Base-by-base conservation (phyloP, 257 asterid genomes). In the Striga asiatica region DNA sequence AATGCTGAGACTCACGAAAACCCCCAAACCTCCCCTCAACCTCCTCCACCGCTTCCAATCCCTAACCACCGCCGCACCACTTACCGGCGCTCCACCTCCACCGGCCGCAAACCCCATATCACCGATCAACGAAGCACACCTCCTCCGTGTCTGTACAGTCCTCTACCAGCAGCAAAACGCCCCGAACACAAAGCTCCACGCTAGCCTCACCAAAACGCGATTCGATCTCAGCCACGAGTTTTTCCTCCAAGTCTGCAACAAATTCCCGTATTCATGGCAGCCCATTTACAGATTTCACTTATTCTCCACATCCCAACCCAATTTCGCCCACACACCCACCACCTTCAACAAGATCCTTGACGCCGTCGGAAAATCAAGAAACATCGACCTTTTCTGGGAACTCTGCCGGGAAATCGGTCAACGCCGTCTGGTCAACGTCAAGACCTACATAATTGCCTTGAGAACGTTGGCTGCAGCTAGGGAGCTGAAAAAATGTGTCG, bases 141-240 rank as follows among this genome's bases (percentile, higher is more conserved):
- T 89, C 38, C 73, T 79, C 41, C 74, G 85, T 64, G 81, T 89
- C 38, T 89, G 84, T 71, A 89, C 94, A 16, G 62, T 91, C 64
- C 96, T 91, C 74, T 84, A 87, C 84, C 98, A 87, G 38, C 96
- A 91, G 54, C 96, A 91, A 20, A 48, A 78, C 62, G 77, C 89
- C 60, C 54, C 92, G 0, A 69, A 73, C 11, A 41, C 70, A 24
- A 83, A 69, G 52, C 88, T 87, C 73, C 85, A 74, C 66, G 56
- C 29, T 61, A 73, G 58, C 76, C 93, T 91, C 52, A 53, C 34
- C 42, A 70, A 75, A 62, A 66, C 84, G 20, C 54, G 41, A 7
- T 84, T 87, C 71, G 18, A 70, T 48, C 93, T 82, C 37, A 70
- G 71, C 55, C 96, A 87, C 47, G 98, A 84, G 65, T 87, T 91